Evolutionary conservation across 2,329 filamentous ascomycete genomes (phyloP).

Genomic region (Trichoderma arundinaceum): DNA sequence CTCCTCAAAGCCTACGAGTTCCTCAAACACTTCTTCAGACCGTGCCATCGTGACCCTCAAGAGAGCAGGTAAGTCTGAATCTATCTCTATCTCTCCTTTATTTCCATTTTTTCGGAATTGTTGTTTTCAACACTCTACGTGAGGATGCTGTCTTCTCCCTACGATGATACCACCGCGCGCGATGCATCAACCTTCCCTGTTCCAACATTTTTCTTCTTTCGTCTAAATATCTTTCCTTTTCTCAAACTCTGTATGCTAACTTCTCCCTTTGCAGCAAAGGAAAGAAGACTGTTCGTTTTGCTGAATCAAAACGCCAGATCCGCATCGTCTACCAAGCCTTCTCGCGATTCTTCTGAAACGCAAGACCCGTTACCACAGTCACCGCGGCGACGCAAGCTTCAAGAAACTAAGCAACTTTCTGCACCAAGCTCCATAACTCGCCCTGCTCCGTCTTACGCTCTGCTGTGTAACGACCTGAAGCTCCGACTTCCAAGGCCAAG

Average conservation of each 20-base stretch:
- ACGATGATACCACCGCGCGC: too few species aligned
- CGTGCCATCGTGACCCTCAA: background rate
- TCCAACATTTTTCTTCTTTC: background rate
- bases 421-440: background rate
- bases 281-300: conserved; percentile 6
- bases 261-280: background rate
- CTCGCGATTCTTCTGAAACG: background rate
- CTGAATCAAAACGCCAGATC: background rate
- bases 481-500: background rate
- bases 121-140: too few species aligned
- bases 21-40: conserved; percentile 13
- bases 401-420: background rate
- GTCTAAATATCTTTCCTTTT: background rate
- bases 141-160: too few species aligned
- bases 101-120: background rate
- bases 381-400: background rate
- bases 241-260: background rate
- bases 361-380: background rate
- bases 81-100: too few species aligned
- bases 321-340: conserved; percentile 18
- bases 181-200: background rate
- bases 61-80: background rate
- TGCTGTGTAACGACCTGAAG: background rate
- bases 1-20: conserved; percentile 5
- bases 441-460: background rate